Percentiles rank a stretch among this genome's conserved stretches.
phyloP scores from a whole-genome alignment of 2,329 filamentous ascomycete species.

The Epichloe festucae region DNA sequence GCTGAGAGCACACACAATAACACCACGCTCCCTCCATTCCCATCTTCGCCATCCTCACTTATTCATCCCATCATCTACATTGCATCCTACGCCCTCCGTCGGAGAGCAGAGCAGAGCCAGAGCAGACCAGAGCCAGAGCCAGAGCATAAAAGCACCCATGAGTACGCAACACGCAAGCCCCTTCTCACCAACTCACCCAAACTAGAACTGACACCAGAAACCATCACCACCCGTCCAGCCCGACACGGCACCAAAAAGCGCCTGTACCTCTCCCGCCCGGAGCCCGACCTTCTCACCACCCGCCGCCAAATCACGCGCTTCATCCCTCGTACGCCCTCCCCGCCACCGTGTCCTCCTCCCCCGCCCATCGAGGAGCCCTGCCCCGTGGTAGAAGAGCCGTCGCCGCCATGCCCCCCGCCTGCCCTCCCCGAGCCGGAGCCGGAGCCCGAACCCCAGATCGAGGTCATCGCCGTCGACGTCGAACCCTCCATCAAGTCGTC shows the following conservation, averaged over 20 bases:
- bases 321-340: conserved; percentile 22
- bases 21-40: no score
- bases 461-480: conserved; percentile 27
- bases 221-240: not conserved
- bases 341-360: conserved; percentile 13
- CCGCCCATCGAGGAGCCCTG: conserved; percentile 1
- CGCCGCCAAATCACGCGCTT: conserved; percentile 25
- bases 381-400: conserved; percentile 8
- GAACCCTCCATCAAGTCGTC: conserved; percentile 15
- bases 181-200: not conserved
- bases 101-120: no score
- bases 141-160: not conserved
- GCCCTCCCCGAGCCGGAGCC: conserved; percentile 5
- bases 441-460: conserved; percentile 18
- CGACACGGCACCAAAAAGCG: conserved; percentile 24
- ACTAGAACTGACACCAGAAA: not conserved
- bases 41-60: no score
- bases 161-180: not conserved
- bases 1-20: no score
- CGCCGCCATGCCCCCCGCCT: conserved; percentile 7
- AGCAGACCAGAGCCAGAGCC: no score
- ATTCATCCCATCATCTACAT: no score
- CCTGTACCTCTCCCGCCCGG: conserved; percentile 28
- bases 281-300: conserved; percentile 23
- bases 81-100: no score